These are phyloP conservation scores for Pleurotus giganteus DNA, from an alignment of 768 basidiomycete species.

Conservation along the genomic window DNA sequence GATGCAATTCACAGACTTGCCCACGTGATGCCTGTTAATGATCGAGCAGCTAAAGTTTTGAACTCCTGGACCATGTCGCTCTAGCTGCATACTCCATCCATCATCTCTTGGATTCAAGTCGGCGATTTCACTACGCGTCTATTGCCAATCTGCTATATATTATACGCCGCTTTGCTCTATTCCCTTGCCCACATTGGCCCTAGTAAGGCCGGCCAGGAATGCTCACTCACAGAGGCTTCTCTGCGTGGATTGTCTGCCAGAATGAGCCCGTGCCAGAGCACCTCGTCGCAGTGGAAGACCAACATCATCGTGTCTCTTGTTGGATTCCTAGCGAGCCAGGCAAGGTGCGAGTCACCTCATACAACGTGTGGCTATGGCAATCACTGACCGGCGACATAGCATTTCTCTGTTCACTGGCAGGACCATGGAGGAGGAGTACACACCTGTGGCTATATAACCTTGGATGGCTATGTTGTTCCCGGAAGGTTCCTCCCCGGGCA, in stretches of 20 bases:
- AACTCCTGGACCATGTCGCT: neutral
- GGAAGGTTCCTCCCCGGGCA: conserved; percentile 60
- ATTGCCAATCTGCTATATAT: neutral
- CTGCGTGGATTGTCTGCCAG: conserved; percentile 65
- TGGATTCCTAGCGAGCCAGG: conserved; percentile 67
- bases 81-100: too few species aligned
- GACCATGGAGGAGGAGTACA: conserved; percentile 54
- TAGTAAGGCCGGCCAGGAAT: conserved; percentile 31
- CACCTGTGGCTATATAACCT: conserved; percentile 58
- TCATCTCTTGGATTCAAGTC: too few species aligned
- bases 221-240: conserved; percentile 60
- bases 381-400: neutral
- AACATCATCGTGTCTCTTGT: conserved; percentile 50
- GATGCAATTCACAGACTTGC: too few species aligned
- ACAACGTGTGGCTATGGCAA: too few species aligned
- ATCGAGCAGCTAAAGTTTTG: neutral
- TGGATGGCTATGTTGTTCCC: conserved; percentile 63
- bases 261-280: conserved; percentile 52
- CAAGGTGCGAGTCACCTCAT: conserved; percentile 35
- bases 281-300: conserved; percentile 46
- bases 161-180: neutral
- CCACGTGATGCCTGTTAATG: neutral
- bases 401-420: conserved; percentile 51
- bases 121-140: neutral
- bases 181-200: too few species aligned